phyloP scores from a whole-genome alignment of 371 early-diverging fungal genomes.

The Dinochytrium kinnereticum region DNA sequence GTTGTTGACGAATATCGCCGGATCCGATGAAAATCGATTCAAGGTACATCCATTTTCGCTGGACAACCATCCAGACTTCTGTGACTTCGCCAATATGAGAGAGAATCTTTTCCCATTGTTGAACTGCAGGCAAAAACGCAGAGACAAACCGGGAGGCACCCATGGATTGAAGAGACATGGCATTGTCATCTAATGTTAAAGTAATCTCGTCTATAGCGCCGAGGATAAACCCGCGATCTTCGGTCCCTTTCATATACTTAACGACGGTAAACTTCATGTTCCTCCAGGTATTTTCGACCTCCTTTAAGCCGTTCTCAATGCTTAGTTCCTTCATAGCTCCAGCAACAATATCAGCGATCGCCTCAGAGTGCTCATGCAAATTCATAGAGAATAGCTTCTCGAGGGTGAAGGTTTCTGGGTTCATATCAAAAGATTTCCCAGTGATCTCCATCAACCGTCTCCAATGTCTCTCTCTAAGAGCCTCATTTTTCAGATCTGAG shows the following conservation, averaged over 20 bases:
- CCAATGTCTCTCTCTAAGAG: conserved; percentile 65
- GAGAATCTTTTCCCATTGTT: conserved; percentile 64
- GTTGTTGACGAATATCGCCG: conserved; percentile 61
- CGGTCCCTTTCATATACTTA: conserved; percentile 63
- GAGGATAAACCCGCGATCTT: conserved; percentile 62
- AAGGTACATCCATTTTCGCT: conserved; percentile 68
- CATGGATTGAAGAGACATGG: conserved; percentile 65
- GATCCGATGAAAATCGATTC: conserved; percentile 63
- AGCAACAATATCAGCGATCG: conserved; percentile 62
- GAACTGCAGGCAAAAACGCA: conserved; percentile 61
- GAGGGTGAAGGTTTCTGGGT: conserved; percentile 63
- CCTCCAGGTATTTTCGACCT: conserved; percentile 61
- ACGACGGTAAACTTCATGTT: conserved; percentile 59
- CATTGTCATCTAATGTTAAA: conserved; percentile 59
- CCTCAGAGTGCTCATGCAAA: conserved; percentile 57
- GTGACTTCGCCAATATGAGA: conserved; percentile 65
- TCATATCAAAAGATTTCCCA: conserved; percentile 62
- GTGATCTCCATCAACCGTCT: conserved; percentile 63
- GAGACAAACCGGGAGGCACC: conserved; percentile 63
- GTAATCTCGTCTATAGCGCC: conserved; percentile 63
- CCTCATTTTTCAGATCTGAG: conserved; percentile 62
- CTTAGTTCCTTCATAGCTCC: conserved; percentile 67
- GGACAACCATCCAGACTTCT: conserved; percentile 65
- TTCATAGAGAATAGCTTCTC: conserved; percentile 64
- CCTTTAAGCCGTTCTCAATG: conserved; percentile 64